phyloP scores from a whole-genome alignment of 2,329 filamentous ascomycete genomes.

The Seiridium unicorne region DNA sequence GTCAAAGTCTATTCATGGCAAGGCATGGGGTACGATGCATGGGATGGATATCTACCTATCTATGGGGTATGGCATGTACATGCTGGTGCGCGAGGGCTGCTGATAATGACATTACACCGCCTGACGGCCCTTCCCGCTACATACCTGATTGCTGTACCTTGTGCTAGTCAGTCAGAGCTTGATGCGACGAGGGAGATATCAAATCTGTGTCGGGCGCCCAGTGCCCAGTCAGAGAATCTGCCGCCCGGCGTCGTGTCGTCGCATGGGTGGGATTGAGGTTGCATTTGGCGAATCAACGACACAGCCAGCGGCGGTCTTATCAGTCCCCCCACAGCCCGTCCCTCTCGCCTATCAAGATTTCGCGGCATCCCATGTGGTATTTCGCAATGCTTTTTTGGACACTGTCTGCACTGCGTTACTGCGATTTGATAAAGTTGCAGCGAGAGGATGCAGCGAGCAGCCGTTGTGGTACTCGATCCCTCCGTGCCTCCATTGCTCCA shows the following conservation, averaged over 20 bases:
- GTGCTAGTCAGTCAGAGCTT: too few species aligned
- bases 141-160: neutral
- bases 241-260: neutral
- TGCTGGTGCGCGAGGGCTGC: neutral
- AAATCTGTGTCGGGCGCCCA: neutral
- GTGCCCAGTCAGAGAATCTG: neutral
- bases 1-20: too few species aligned
- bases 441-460: neutral
- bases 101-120: neutral
- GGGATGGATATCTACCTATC: too few species aligned
- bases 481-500: neutral
- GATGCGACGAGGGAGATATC: neutral
- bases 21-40: neutral
- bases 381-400: neutral
- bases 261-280: neutral
- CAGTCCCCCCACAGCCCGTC: conserved; percentile 5
- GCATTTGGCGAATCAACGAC: neutral
- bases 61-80: neutral
- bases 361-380: neutral
- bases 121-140: neutral
- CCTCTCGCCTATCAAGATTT: neutral
- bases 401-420: neutral
- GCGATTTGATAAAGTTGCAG: neutral
- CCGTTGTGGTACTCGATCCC: neutral
- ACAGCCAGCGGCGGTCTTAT: neutral